Percentiles rank a stretch among this genome's conserved stretches.
These are phyloP conservation scores for Tetrahymena elliotti DNA, from an alignment of 73 alveolate species.

Conservation along the genomic window DNA sequence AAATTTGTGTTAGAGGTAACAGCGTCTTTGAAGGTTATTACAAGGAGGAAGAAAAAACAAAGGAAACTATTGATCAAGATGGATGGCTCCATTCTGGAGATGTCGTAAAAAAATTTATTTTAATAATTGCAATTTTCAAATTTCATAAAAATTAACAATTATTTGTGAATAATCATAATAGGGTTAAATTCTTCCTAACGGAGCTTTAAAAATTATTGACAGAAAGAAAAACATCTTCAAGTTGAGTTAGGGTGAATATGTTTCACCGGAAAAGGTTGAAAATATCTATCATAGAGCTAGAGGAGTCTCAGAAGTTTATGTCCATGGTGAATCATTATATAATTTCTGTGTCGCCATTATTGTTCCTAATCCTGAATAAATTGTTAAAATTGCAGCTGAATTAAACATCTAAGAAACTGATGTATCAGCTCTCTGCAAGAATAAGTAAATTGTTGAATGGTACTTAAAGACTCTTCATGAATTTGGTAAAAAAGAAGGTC, in stretches of 20 bases:
- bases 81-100: conserved; percentile 94
- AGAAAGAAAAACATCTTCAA: conserved; percentile 96
- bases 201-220: conserved; percentile 87
- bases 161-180: not conserved
- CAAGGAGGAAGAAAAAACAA: conserved; percentile 60
- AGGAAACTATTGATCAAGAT: conserved; percentile 73
- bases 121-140: not conserved
- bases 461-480: conserved; percentile 1
- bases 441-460: not conserved
- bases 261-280: conserved; percentile 96
- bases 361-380: conserved; percentile 62
- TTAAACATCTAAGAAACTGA: not conserved
- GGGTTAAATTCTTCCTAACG: conserved; percentile 72
- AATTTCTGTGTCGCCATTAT: conserved; percentile 60
- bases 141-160: not conserved
- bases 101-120: conserved; percentile 28
- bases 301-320: conserved; percentile 68
- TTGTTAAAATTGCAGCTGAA: conserved; percentile 40
- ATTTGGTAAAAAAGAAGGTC: conserved; percentile 15
- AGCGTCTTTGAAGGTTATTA: conserved; percentile 72
- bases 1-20: conserved; percentile 90
- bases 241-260: conserved; percentile 92
- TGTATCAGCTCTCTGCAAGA: conserved; percentile 6
- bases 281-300: conserved; percentile 56
- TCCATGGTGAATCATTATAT: conserved; percentile 87